Percentiles rank a stretch among this genome's conserved stretches.
phyloP scores from a whole-genome alignment of 2,329 filamentous ascomycete species.

The Diaporthe citrichinensis region DNA sequence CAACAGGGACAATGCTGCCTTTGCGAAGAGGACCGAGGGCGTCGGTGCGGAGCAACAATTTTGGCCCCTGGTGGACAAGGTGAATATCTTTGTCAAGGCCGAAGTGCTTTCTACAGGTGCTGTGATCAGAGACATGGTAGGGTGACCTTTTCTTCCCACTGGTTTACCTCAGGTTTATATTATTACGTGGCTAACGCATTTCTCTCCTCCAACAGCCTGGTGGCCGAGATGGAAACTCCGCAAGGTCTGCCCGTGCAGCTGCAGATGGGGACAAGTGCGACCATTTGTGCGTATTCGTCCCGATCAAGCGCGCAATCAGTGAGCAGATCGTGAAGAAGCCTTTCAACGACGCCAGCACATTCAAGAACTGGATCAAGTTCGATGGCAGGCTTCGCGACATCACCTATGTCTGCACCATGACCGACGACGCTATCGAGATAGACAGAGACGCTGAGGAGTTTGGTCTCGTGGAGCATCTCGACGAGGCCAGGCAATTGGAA shows the following conservation, averaged over 20 bases:
- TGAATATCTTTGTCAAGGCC: conserved; percentile 14
- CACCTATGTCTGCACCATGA: conserved; percentile 11
- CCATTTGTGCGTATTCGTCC: conserved; percentile 5
- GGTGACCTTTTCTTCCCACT: too few species aligned
- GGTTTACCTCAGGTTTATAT: background rate
- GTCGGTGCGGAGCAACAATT: background rate
- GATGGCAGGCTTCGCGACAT: background rate
- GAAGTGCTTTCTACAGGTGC: conserved; percentile 13
- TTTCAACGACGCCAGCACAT: conserved; percentile 6
- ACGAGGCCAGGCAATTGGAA: background rate
- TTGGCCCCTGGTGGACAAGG: conserved; percentile 16
- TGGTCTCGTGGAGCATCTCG: background rate
- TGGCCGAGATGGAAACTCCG: conserved; percentile 9
- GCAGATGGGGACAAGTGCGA: conserved; percentile 3
- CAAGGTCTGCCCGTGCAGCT: conserved; percentile 9
- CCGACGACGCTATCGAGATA: background rate
- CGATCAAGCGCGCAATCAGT: conserved; percentile 13
- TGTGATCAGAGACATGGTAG: conserved; percentile 10
- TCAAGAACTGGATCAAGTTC: conserved; percentile 21
- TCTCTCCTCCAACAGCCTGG: background rate
- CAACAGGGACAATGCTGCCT: conserved; percentile 4
- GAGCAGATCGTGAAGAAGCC: conserved; percentile 20
- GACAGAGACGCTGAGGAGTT: conserved; percentile 6
- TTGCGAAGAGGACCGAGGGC: background rate
- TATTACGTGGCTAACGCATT: background rate